Percentiles rank a stretch among this genome's conserved stretches.
Evolutionary conservation across 106 monocot genomes (phyloP).

Genomic region (Acanthochlamys bracteata): DNA sequence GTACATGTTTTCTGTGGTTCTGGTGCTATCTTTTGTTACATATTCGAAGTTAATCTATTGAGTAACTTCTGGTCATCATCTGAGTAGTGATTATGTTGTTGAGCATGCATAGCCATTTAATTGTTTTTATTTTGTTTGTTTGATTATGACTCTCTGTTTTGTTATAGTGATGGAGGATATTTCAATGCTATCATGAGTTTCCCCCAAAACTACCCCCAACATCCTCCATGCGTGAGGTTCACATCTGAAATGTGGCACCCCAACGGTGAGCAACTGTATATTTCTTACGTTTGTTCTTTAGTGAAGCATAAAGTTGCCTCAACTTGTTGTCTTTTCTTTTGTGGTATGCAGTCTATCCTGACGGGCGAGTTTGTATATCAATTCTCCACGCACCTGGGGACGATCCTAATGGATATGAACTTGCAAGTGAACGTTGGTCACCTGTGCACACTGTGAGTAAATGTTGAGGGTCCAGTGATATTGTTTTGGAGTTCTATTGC

Average conservation of each 20-base stretch:
- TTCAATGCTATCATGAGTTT: constrained; percentile 76
- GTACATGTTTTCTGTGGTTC: too few relatives aligned
- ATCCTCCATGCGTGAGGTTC: constrained; percentile 57
- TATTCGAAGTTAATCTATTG: too few relatives aligned
- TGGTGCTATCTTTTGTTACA: too few relatives aligned
- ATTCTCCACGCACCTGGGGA: constrained; percentile 93
- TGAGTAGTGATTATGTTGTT: background rate
- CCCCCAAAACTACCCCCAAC: constrained; percentile 54
- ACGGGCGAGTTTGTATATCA: constrained; percentile 91
- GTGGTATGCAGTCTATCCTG: constrained; percentile 25
- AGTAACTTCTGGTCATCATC: too few relatives aligned
- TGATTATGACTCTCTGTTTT: background rate
- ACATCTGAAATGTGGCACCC: constrained; percentile 81
- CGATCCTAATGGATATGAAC: constrained; percentile 92
- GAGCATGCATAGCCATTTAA: background rate
- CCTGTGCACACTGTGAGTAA: constrained; percentile 81
- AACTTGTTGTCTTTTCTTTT: background rate
- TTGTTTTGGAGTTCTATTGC: background rate
- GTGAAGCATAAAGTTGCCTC: background rate
- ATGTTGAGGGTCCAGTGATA: background rate
- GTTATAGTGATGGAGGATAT: constrained; percentile 58
- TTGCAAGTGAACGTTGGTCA: constrained; percentile 94
- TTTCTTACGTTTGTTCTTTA: constrained; percentile 15
- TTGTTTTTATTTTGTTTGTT: background rate
- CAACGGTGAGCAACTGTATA: constrained; percentile 34